Conservation (phyloP, 2,329 filamentous ascomycete genomes). For the Exophiala aquamarina region DNA sequence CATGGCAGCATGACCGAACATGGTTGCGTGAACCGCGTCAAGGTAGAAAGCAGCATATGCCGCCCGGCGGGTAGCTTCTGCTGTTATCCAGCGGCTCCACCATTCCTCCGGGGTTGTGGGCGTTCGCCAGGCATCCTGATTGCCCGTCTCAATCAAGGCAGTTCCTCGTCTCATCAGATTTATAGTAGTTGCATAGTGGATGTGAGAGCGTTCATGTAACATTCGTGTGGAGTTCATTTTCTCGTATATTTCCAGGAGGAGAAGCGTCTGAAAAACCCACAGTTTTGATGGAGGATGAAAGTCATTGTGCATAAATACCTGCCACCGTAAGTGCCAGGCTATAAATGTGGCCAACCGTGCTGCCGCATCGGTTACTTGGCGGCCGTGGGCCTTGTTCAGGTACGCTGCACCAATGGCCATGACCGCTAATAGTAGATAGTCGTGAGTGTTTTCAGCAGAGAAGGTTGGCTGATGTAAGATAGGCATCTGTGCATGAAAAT, state of each 20-base stretch:
- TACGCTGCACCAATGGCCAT: constrained; percentile 91
- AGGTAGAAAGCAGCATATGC: constrained; percentile 94
- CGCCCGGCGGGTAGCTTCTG: constrained; percentile 82
- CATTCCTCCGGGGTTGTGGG: constrained; percentile 78
- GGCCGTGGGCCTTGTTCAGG: constrained; percentile 76
- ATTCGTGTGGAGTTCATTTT: constrained; percentile 94
- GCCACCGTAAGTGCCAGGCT: constrained; percentile 88
- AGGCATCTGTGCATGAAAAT: constrained; percentile 91
- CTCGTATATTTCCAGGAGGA: constrained; percentile 88
- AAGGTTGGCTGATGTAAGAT: constrained; percentile 95
- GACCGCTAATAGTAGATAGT: constrained; percentile 79
- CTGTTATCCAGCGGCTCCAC: constrained; percentile 95
- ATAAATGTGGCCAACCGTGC: constrained; percentile 84
- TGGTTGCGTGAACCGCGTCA: constrained; percentile 92
- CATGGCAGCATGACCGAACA: constrained; percentile 95
- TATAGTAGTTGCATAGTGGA: constrained; percentile 91
- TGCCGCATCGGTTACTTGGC: constrained; percentile 69
- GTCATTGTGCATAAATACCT: constrained; percentile 87
- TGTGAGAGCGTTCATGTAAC: constrained; percentile 88
- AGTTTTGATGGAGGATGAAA: constrained; percentile 90
- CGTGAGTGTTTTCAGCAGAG: constrained; percentile 79
- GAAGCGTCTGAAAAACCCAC: constrained; percentile 89
- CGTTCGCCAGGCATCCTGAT: constrained; percentile 78
- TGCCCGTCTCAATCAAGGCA: constrained; percentile 83
- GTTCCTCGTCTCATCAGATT: constrained; percentile 91